Conservation (phyloP, 2,329 filamentous ascomycete species). For the Hypoxylon sp. region DNA sequence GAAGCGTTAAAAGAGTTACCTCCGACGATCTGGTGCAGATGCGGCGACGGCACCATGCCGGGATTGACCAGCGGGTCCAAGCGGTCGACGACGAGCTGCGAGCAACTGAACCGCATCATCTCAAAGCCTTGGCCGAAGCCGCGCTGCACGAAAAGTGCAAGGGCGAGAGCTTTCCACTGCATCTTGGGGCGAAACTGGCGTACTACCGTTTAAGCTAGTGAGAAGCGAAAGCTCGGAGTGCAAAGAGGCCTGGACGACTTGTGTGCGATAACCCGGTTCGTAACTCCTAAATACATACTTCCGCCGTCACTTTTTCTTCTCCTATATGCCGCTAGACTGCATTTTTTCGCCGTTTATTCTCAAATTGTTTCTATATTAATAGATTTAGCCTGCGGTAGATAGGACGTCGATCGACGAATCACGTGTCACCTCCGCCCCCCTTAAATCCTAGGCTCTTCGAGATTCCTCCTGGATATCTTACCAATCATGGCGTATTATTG, state of each 20-base stretch:
- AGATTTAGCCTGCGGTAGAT: conserved; percentile 43
- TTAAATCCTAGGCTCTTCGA: conserved; percentile 31
- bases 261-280: conserved; percentile 31
- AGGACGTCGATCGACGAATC: conserved; percentile 37
- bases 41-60: conserved; percentile 50
- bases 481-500: conserved; percentile 35
- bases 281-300: conserved; percentile 46
- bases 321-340: conserved; percentile 35
- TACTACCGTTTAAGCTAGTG: conserved; percentile 22
- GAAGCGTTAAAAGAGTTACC: conserved; percentile 53
- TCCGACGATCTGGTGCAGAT: conserved; percentile 53
- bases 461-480: conserved; percentile 26
- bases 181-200: conserved; percentile 38
- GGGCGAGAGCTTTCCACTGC: conserved; percentile 46
- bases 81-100: conserved; percentile 52
- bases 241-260: conserved; percentile 22
- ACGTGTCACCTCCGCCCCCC: conserved; percentile 22
- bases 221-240: conserved; percentile 32
- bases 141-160: conserved; percentile 41
- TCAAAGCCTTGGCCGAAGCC: conserved; percentile 51
- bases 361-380: conserved; percentile 42
- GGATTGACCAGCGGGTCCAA: conserved; percentile 52
- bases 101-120: conserved; percentile 55
- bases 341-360: conserved; percentile 31
- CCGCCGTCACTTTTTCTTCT: conserved; percentile 1